Evolutionary conservation across 768 basidiomycete species (phyloP), one percentile per base, ranked within the genome.

Genomic region (Gymnopilus dilepis): DNA sequence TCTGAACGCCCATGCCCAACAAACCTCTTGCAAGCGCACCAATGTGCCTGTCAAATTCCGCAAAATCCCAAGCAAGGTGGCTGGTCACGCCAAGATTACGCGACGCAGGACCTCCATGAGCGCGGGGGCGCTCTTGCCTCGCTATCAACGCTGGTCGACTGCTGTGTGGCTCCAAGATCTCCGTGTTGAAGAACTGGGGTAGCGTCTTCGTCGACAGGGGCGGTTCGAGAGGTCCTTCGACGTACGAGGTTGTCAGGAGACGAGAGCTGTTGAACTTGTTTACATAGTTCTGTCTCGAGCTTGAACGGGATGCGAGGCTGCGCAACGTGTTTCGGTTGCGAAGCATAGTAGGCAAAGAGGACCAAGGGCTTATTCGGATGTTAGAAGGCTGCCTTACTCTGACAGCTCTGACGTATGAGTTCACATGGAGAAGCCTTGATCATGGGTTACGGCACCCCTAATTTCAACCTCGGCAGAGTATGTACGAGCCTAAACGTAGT

Each of bases 61-160:
- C 76, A 70, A 86, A 95, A 62, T 86, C 84, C 92, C 92, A 94
- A 22, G 86, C 83, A 13, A 95, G 78, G 69, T 86, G 83, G 1
- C 77, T 74, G 15, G 62, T 66, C n/a, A 78, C 69, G 12, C 73
- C 81, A 59, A 86, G 72, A 69, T 87, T 89, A 13, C 68, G 74
- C 24, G 83, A 82, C 4, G 68, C 68, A 1, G 89, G 88, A 0
- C 90, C 91, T 13, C 86, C 86, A 71, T 91, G 86, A 0, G 81
- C 73, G 3, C 81, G 73, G 9, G 86, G 80, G 17, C 56, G 70
- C 69, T 94, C 92, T 43, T 83, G 78, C 38, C 82, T 77, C 58
- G 86, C 89, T 28, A 91, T 82, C 21, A 94, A 76, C 0, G 90
- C 92, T 0, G 88, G 85, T 19, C 85, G 76, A 2, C 75, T 71